A percentile compares a stretch with the other conserved stretches of the same genome.
These are phyloP conservation scores for Xerocomus potaroensis DNA, from an alignment of 768 basidiomycete species.

Conservation along the genomic window DNA sequence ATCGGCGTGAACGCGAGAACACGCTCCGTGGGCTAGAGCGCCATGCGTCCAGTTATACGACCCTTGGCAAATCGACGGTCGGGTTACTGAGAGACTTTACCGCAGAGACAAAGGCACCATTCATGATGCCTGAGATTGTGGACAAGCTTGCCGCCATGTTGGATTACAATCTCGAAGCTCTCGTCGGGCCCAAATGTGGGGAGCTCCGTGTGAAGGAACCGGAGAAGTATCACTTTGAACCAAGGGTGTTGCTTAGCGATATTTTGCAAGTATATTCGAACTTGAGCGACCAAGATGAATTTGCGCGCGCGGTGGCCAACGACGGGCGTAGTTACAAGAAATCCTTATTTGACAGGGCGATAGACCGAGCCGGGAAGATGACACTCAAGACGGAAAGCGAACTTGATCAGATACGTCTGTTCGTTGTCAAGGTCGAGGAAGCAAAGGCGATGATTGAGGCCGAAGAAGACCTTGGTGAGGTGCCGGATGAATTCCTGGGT, in stretches of 20 bases:
- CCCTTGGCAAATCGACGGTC: slow-evolving; percentile 85
- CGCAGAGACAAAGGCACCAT: slow-evolving; percentile 84
- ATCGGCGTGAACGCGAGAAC: slow-evolving; percentile 81
- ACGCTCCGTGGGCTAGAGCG: slow-evolving; percentile 78
- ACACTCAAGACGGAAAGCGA: slow-evolving; percentile 74
- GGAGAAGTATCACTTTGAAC: slow-evolving; percentile 87
- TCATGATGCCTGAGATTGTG: slow-evolving; percentile 95
- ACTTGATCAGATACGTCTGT: slow-evolving; percentile 60
- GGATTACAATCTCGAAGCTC: slow-evolving; percentile 86
- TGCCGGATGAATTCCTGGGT: slow-evolving; percentile 96
- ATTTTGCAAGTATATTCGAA: slow-evolving; percentile 90
- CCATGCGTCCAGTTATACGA: slow-evolving; percentile 81
- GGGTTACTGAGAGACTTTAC: slow-evolving; percentile 89
- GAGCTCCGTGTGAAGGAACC: slow-evolving; percentile 82
- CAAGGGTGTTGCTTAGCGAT: slow-evolving; percentile 75
- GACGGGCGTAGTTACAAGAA: slow-evolving; percentile 91
- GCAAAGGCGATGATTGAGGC: slow-evolving; percentile 75
- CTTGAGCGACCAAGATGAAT: slow-evolving; percentile 72
- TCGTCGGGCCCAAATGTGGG: slow-evolving; percentile 85
- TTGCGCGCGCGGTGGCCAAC: slow-evolving; percentile 82
- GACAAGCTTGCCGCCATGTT: slow-evolving; percentile 94
- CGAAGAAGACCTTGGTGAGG: slow-evolving; percentile 87
- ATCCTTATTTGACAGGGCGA: slow-evolving; percentile 78
- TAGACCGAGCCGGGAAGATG: slow-evolving; percentile 56
- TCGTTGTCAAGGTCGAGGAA: slow-evolving; percentile 82